A percentile compares a stretch with the other conserved stretches of the same genome.
phyloP scores from a whole-genome alignment of 371 early-diverging fungal species.

The Mucor racemosus region DNA sequence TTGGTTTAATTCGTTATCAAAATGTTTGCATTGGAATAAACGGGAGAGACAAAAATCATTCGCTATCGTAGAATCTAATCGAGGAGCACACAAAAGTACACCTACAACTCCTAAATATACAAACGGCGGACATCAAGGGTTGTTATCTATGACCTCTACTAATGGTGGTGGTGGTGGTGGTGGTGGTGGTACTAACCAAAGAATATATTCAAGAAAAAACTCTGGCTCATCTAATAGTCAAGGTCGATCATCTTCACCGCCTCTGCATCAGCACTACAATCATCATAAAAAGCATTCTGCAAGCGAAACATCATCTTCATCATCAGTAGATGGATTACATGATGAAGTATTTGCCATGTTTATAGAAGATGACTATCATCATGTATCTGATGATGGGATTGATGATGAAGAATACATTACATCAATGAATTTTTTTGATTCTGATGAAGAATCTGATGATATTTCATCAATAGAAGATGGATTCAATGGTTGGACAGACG shows the following conservation, averaged over 20 bases:
- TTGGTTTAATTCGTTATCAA: conserved; percentile 83
- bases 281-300: neutral
- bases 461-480: conserved; percentile 17
- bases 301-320: neutral
- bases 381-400: conserved; percentile 15
- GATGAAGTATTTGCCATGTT: conserved; percentile 21
- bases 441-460: conserved; percentile 21
- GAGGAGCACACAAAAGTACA: conserved; percentile 7
- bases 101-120: conserved; percentile 9
- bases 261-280: neutral
- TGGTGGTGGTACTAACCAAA: neutral
- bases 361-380: conserved; percentile 12
- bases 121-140: neutral
- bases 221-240: neutral
- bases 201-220: neutral
- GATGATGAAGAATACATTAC: conserved; percentile 2
- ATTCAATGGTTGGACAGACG: conserved; percentile 51
- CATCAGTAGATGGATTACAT: conserved; percentile 8
- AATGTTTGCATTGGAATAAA: conserved; percentile 87
- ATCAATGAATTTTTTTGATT: conserved; percentile 7
- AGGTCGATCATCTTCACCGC: conserved; percentile 16
- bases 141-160: neutral
- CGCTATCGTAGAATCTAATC: conserved; percentile 48
- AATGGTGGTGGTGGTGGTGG: too few species aligned
- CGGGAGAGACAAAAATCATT: conserved; percentile 77